phyloP scores from a whole-genome alignment of 148 eudicot genomes.

The Amaranthus palmeri region DNA sequence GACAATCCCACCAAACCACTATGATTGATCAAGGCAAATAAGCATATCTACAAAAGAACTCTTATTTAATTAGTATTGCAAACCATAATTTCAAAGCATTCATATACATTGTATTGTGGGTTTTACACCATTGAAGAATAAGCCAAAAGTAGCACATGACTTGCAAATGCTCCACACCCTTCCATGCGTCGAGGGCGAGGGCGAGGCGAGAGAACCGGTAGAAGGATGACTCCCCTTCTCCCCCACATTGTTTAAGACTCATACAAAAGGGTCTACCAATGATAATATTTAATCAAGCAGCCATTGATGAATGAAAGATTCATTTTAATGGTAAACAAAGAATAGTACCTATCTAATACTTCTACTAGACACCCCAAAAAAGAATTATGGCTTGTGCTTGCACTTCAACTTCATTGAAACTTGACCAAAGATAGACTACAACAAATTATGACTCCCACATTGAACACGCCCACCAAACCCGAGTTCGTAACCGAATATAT shows the following conservation, averaged over 20 bases:
- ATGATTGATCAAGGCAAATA: not conserved
- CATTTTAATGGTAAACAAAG: conserved; percentile 23
- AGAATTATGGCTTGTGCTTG: conserved; percentile 25
- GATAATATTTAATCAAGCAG: conserved; percentile 18
- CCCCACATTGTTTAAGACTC: conserved; percentile 14
- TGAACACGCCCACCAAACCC: conserved; percentile 38
- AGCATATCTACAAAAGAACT: not conserved
- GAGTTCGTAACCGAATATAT: conserved; percentile 20
- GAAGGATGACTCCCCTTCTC: conserved; percentile 9
- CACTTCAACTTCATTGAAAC: conserved; percentile 14
- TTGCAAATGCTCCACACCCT: conserved; percentile 15
- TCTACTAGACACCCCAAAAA: conserved; percentile 17
- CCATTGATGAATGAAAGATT: conserved; percentile 24
- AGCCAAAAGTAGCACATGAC: conserved; percentile 20
- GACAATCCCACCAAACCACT: no score
- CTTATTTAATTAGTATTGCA: conserved; percentile 3
- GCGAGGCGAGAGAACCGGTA: conserved; percentile 4
- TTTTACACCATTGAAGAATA: conserved; percentile 17
- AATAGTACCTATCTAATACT: conserved; percentile 29
- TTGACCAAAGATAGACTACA: conserved; percentile 40
- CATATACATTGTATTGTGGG: conserved; percentile 18
- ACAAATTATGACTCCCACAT: conserved; percentile 24
- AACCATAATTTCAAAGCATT: conserved; percentile 8
- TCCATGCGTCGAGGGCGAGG: not conserved
- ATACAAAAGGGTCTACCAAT: conserved; percentile 1